Base-by-base conservation (phyloP, 768 basidiomycete species). In the Termitomyces sp. region DNA sequence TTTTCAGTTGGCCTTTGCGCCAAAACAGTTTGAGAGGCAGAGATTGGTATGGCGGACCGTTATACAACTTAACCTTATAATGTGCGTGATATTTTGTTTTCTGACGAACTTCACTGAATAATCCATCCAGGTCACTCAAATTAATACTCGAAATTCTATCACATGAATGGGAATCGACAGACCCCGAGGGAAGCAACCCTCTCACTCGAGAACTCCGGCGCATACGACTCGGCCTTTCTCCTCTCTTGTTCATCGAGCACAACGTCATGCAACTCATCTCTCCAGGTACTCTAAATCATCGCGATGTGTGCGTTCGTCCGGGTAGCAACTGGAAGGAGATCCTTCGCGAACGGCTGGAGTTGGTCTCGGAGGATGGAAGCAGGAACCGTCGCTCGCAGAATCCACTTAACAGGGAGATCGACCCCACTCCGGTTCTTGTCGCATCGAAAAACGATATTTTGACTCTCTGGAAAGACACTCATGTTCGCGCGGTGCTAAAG, bases 61-160 rank as follows among this genome's bases (percentile, higher is more conserved):
- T 50, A 76, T 89, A 7, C 84, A 89, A 58, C 79, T 89, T 40
- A 89, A 89, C 61, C 69, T 89, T 57, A 86, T 88, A 56, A 70
- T 79, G 85, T 84, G 47, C 13, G 71, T 62, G 18, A 1, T 3
- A 16, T 9, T 29, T 31, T 25, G 2, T 41, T 7, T 41, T 22
- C 18, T 16, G 15, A 12, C 36, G 7, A 9, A 3, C 10, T 33
- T 27, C 5, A 20, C 10, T 10, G 61, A 29, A 22, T 27, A 7
- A 15, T 46, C 18, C 36, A 12, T 12, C 20, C 7, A 86, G 85
- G 2, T 83, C 83, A 16, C 68, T 88, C 56, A 84, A 83, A 64
- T 71, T 70, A 1, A 76, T 88, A 7, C 70, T 87, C 0, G 76
- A 83, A 15, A 73, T 79, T 27, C 70, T 86, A 25, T 72, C 78